These are phyloP conservation scores for Candida pseudoviswanathii DNA, from an alignment of 1,139 yeast genomes.

Conservation along the genomic window DNA sequence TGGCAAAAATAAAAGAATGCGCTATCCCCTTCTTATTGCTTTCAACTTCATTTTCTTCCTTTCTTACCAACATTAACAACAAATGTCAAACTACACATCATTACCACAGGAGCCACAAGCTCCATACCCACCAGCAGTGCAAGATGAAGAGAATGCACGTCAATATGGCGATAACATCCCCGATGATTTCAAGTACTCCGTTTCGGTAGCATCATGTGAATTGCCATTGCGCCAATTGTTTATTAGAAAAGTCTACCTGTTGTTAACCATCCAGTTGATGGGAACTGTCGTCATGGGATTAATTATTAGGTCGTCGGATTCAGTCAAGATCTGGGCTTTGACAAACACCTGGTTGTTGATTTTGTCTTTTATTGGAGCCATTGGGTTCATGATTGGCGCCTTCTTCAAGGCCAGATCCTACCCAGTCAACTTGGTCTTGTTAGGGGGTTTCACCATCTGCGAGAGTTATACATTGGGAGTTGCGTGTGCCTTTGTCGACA, in stretches of 20 bases:
- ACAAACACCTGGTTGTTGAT: slow-evolving; percentile 62
- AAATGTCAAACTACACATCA: slow-evolving; percentile 7
- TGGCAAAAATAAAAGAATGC: background rate
- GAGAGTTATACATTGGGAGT: slow-evolving; percentile 79
- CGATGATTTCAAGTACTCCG: slow-evolving; percentile 85
- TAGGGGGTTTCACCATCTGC: slow-evolving; percentile 68
- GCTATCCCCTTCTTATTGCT: background rate
- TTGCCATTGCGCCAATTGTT: slow-evolving; percentile 75
- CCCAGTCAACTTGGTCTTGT: slow-evolving; percentile 59
- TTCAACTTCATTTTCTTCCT: background rate
- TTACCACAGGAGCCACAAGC: slow-evolving; percentile 13
- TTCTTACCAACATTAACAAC: background rate
- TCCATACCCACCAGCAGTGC: slow-evolving; percentile 4
- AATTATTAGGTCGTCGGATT: slow-evolving; percentile 49
- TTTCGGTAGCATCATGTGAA: slow-evolving; percentile 77
- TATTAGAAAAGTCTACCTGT: slow-evolving; percentile 75
- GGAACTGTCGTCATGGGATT: slow-evolving; percentile 64
- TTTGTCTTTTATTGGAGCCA: slow-evolving; percentile 57
- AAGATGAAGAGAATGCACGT: slow-evolving; percentile 17
- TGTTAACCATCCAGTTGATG: slow-evolving; percentile 65
- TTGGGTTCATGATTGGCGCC: slow-evolving; percentile 65
- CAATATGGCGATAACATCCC: slow-evolving; percentile 50
- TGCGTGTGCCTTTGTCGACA: slow-evolving; percentile 64
- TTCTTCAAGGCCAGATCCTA: slow-evolving; percentile 62
- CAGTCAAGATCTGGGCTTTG: slow-evolving; percentile 60